Evolutionary conservation across 2,329 filamentous ascomycete species (phyloP).

Genomic region (Furcasterigmium furcatum): DNA sequence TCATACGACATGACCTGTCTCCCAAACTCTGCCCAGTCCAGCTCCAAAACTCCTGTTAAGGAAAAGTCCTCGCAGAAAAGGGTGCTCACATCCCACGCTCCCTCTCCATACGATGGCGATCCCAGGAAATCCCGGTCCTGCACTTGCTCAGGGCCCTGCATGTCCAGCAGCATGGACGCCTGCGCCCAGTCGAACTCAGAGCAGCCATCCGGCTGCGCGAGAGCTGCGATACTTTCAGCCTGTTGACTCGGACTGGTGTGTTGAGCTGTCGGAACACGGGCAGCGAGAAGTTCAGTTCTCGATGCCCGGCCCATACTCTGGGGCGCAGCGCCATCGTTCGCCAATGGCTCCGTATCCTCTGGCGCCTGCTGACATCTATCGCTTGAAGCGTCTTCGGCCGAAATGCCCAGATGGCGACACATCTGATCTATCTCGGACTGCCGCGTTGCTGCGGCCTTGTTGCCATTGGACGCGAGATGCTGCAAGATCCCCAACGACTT

Average conservation of each 20-base stretch:
- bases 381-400: background rate
- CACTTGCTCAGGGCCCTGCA: background rate
- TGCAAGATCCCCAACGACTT: background rate
- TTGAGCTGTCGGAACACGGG: background rate
- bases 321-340: background rate
- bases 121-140: background rate
- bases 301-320: too few relatives aligned
- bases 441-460: constrained; percentile 2
- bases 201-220: background rate
- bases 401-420: constrained; percentile 2
- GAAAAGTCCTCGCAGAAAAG: background rate
- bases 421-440: constrained; percentile 6
- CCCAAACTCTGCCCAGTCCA: background rate
- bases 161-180: background rate
- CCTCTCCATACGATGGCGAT: background rate
- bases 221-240: background rate
- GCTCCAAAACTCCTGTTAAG: background rate
- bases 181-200: background rate
- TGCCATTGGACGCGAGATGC: constrained; percentile 5
- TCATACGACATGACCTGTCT: background rate
- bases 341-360: too few relatives aligned
- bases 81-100: background rate
- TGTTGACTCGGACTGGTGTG: background rate
- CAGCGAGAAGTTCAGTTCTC: too few relatives aligned
- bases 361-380: too few relatives aligned